Evolutionary conservation across 352 stramenopile species (phyloP).

Genomic region (Globisporangium paddicum): DNA sequence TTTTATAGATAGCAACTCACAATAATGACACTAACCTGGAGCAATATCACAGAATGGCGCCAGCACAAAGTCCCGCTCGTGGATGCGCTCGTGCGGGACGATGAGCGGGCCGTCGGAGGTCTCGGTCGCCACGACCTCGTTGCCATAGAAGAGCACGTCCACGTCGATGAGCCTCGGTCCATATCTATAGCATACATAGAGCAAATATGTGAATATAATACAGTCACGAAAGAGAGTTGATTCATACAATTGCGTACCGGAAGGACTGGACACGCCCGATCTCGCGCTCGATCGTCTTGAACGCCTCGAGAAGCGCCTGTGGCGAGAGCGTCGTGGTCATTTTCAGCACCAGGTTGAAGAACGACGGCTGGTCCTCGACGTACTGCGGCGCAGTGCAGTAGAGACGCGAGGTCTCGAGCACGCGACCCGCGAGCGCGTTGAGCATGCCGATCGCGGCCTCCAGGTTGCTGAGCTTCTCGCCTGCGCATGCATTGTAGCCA

Average conservation of each 20-base stretch:
- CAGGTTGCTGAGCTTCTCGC: conserved; percentile 65
- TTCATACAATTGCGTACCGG: conserved; percentile 20
- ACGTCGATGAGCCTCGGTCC: conserved; percentile 94
- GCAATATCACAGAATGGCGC: conserved; percentile 92
- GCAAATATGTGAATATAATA: no score
- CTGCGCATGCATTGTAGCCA: conserved; percentile 17
- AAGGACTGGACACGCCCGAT: conserved; percentile 78
- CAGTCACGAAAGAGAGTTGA: no score
- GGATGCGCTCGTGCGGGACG: conserved; percentile 93
- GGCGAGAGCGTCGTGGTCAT: conserved; percentile 82
- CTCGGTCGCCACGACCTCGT: conserved; percentile 58
- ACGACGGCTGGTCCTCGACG: conserved; percentile 92
- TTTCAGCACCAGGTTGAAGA: conserved; percentile 92
- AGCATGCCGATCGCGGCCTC: conserved; percentile 60
- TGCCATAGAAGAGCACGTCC: conserved; percentile 94
- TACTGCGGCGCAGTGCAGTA: conserved; percentile 94
- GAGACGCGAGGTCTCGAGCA: conserved; percentile 87
- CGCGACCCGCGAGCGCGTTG: conserved; percentile 29
- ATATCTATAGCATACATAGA: conserved; percentile 46
- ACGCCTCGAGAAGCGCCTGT: conserved; percentile 66
- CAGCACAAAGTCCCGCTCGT: conserved; percentile 97
- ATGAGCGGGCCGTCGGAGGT: conserved; percentile 74
- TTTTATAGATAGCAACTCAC: neutral
- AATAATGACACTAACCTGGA: conserved; percentile 21
- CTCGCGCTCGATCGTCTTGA: conserved; percentile 89